Evolutionary conservation across 768 basidiomycete genomes (phyloP).

Genomic region (Rhodotorula paludigena): DNA sequence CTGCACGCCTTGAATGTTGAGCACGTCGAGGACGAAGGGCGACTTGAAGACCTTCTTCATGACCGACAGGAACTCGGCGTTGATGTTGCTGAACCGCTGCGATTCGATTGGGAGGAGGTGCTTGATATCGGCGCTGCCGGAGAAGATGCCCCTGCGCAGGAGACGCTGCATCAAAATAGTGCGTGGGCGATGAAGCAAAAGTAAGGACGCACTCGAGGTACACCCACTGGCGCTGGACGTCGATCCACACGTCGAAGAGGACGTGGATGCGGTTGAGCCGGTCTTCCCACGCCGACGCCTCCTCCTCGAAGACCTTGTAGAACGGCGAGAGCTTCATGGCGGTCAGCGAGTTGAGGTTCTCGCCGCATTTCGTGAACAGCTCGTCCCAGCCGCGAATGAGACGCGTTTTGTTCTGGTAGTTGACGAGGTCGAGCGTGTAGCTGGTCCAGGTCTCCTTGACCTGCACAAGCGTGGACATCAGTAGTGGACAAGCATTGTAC

Average conservation of each 20-base stretch:
- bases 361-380: conserved; percentile 74
- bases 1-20: conserved; percentile 93
- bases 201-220: conserved; percentile 63
- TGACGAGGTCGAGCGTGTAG: conserved; percentile 90
- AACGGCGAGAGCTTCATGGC: conserved; percentile 99
- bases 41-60: conserved; percentile 99
- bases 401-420: conserved; percentile 98
- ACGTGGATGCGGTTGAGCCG: conserved; percentile 81
- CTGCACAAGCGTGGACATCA: conserved; percentile 51
- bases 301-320: conserved; percentile 71
- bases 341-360: conserved; percentile 88
- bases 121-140: conserved; percentile 99
- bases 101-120: conserved; percentile 95
- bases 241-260: conserved; percentile 98
- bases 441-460: conserved; percentile 96
- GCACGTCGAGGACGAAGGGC: conserved; percentile 90
- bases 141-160: conserved; percentile 70
- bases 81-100: conserved; percentile 90
- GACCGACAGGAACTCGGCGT: conserved; percentile 91
- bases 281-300: conserved; percentile 43
- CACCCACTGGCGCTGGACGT: conserved; percentile 99
- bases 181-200: not conserved
- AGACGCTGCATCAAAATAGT: not conserved
- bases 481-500: too few relatives aligned
- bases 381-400: conserved; percentile 63